Evolutionary conservation across 2,329 filamentous ascomycete genomes (phyloP), one percentile per base, ranked within the genome.

Genomic region (Corinectria fuckeliana): DNA sequence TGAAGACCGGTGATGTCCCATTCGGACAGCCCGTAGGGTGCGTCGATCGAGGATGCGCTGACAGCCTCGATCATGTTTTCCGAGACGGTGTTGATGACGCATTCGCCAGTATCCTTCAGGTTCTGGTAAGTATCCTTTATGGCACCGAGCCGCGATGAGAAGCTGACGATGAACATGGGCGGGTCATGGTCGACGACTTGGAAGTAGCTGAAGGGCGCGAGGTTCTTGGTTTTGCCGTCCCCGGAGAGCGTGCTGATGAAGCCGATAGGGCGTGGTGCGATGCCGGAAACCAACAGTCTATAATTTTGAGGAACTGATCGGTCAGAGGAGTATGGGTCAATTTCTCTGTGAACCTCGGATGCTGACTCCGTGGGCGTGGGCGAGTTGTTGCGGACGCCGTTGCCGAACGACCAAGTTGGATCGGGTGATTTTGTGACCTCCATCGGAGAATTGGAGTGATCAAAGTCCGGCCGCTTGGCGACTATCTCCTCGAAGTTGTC

Each of bases 141-240:
- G 5, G 80, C 76, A 2, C 75, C 76, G 3, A 79, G 71, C 2
- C 77, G 64, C 6, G 77, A 76, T 3, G 79, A 73, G 68, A 83
- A 79, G 38, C 83, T 82, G 14, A 85, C 77, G 8, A 85, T 84
- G 76, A 96, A 94, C 39, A 94, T 80, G 0, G 92, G 91, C 2
- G 92, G 92, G 72, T 96, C 92, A 72, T 93, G 90, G 73, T 88
- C 88, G 61, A 96, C 83, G 53, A 96, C 77, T 70, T 91, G 88
- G 71, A 91, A 91, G 78, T 93, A 96, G 68, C 85, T 89, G 76
- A 93, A 96, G 0, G 92, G 92, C 0, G 92, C 90, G 1, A 96
- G 81, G 75, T 96, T 96, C 7, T 73, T 84, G 66, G 61, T 81
- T 50, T 71, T 76, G 14, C 89, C 90, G 69, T 92, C 89, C 2